A percentile compares a stretch with the other conserved stretches of the same genome.
These are phyloP conservation scores for Phyllosticta ampelicida DNA, from an alignment of 2,329 filamentous ascomycete species.

Conservation along the genomic window DNA sequence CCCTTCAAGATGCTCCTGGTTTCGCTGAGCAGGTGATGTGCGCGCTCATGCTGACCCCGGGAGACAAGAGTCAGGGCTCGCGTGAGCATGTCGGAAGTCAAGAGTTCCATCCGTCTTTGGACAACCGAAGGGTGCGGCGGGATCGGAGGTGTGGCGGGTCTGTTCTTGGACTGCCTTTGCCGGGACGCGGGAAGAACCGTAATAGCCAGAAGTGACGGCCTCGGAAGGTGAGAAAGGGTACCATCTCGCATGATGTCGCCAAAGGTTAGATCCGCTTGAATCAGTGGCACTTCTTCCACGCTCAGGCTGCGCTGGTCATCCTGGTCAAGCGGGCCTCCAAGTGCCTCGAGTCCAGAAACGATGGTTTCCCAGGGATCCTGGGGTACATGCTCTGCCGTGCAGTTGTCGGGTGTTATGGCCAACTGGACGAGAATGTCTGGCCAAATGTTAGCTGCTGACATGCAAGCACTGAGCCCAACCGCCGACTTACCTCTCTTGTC, in stretches of 20 bases:
- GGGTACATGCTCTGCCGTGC: constrained; percentile 70
- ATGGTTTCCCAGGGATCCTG: constrained; percentile 97
- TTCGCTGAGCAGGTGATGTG: constrained; percentile 83
- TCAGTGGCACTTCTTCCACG: constrained; percentile 87
- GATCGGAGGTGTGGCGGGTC: constrained; percentile 59
- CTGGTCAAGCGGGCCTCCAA: constrained; percentile 76
- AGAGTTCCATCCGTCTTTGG: constrained; percentile 90
- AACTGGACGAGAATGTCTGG: constrained; percentile 86
- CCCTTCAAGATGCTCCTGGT: constrained; percentile 93
- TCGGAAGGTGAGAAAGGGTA: constrained; percentile 70
- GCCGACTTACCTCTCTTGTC: constrained; percentile 60
- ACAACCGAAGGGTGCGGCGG: constrained; percentile 92
- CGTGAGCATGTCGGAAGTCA: constrained; percentile 97
- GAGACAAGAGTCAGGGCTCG: constrained; percentile 83
- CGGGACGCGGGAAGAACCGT: constrained; percentile 67
- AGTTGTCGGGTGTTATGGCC: constrained; percentile 78
- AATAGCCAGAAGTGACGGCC: constrained; percentile 85
- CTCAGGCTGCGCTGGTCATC: constrained; percentile 76
- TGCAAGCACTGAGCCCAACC: not conserved
- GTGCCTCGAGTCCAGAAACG: constrained; percentile 85
- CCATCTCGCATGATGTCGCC: constrained; percentile 89
- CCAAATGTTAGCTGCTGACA: constrained; percentile 13
- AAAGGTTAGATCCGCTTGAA: constrained; percentile 89
- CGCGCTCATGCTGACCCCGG: constrained; percentile 84
- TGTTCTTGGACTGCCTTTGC: constrained; percentile 42